phyloP scores from a whole-genome alignment of 2,329 filamentous ascomycete genomes.

The Pseudodiploospora longispora region DNA sequence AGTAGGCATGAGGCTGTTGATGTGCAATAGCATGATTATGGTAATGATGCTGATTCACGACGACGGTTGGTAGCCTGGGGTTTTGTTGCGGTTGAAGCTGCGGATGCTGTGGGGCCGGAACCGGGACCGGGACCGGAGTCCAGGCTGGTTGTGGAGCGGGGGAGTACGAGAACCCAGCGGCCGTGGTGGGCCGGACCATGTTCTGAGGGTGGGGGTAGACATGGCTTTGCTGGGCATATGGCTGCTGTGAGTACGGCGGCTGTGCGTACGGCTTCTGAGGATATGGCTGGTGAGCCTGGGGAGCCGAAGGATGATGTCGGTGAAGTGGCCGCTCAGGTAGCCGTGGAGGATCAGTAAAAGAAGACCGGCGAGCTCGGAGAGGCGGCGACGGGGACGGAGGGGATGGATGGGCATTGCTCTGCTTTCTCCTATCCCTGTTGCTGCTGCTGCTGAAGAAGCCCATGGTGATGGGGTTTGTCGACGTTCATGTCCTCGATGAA shows the following conservation, averaged over 20 bases:
- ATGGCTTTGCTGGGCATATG: conserved; percentile 14
- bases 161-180: conserved; percentile 11
- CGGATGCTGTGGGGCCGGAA: background rate
- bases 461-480: conserved; percentile 12
- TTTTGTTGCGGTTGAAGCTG: background rate
- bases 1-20: too few relatives aligned
- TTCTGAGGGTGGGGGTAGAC: conserved; percentile 15
- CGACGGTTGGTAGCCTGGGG: conserved; percentile 26
- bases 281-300: conserved; percentile 4
- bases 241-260: too few relatives aligned
- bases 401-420: background rate
- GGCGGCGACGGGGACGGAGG: conserved; percentile 8
- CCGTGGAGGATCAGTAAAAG: conserved; percentile 8
- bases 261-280: background rate
- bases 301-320: conserved; percentile 6
- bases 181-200: conserved; percentile 7
- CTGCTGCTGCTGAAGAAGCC: conserved; percentile 20
- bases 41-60: conserved; percentile 47
- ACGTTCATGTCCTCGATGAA: background rate
- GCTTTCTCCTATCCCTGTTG: background rate
- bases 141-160: conserved; percentile 16
- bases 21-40: conserved; percentile 13
- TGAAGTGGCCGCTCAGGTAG: conserved; percentile 4
- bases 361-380: conserved; percentile 14
- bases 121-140: conserved; percentile 10